Conservation (phyloP, 202 grass and related monocot species). For the Zoysia matrella region DNA sequence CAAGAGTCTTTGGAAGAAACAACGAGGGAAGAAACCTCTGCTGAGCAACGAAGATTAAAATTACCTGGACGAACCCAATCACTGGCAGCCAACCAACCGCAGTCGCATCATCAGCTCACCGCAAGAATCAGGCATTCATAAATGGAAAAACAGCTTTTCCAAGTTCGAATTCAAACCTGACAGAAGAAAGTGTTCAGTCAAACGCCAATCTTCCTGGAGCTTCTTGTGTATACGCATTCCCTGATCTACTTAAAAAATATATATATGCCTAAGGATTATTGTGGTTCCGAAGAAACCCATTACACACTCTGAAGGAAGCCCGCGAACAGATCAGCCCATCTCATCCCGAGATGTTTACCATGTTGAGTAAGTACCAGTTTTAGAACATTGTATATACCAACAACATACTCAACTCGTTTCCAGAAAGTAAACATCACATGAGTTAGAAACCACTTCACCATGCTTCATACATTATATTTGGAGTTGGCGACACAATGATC, state of each 20-base stretch:
- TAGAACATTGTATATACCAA: background rate
- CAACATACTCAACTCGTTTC: background rate
- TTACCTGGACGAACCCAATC: background rate
- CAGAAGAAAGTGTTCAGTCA: too few relatives aligned
- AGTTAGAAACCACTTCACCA: conserved; percentile 19
- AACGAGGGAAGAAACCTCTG: background rate
- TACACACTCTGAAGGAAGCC: too few relatives aligned
- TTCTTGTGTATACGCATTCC: too few relatives aligned
- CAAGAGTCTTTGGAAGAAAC: background rate
- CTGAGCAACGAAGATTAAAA: background rate
- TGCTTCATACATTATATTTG: conserved; percentile 30
- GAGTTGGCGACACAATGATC: conserved; percentile 17
- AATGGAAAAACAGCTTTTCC: background rate
- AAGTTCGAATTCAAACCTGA: background rate
- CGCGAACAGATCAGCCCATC: background rate
- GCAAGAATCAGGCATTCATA: background rate
- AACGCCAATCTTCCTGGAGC: too few relatives aligned
- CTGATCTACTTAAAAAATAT: too few relatives aligned
- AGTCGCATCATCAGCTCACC: background rate
- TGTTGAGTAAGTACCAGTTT: background rate
- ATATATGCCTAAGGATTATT: too few relatives aligned
- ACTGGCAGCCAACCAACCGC: background rate
- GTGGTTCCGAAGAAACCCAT: too few relatives aligned
- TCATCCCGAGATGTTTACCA: background rate
- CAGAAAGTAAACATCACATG: background rate